Evolutionary conservation across 352 stramenopile genomes (phyloP).

Genomic region (Globisporangium yorkense): DNA sequence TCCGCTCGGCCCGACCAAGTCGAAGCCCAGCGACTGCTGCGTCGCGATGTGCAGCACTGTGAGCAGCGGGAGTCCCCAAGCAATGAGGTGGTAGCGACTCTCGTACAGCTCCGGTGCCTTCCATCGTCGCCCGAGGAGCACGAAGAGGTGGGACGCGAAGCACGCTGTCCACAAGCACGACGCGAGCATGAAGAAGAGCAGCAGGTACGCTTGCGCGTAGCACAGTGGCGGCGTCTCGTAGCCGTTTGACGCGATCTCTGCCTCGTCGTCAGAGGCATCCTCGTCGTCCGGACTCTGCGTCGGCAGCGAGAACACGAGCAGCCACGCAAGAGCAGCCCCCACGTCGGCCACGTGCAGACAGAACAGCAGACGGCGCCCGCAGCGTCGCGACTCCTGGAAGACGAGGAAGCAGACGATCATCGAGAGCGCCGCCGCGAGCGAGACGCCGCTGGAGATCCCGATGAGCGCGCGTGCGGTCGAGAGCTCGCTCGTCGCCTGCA

Average conservation of each 20-base stretch:
- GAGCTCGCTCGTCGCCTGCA: constrained; percentile 18
- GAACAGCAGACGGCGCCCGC: constrained; percentile 53
- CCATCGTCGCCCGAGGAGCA: constrained; percentile 38
- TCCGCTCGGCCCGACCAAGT: constrained; percentile 54
- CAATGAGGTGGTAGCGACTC: constrained; percentile 53
- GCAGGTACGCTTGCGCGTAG: constrained; percentile 38
- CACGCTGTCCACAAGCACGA: constrained; percentile 70
- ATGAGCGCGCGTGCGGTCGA: constrained; percentile 37
- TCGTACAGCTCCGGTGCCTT: constrained; percentile 69
- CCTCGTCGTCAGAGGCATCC: constrained; percentile 1
- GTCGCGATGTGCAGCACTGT: constrained; percentile 39
- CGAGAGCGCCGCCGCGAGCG: constrained; percentile 28
- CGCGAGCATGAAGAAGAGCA: constrained; percentile 65
- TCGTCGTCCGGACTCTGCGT: not conserved
- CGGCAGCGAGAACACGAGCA: constrained; percentile 41
- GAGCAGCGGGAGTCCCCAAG: constrained; percentile 51
- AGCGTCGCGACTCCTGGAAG: constrained; percentile 62
- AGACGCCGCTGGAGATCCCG: constrained; percentile 31
- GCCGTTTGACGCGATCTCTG: not conserved
- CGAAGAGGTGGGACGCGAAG: constrained; percentile 74
- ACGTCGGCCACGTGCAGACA: constrained; percentile 59
- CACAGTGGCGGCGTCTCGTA: not conserved
- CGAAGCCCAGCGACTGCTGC: constrained; percentile 36
- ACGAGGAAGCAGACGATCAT: constrained; percentile 56
- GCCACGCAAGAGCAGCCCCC: constrained; percentile 39